Evolutionary conservation across 768 basidiomycete genomes (phyloP).

Genomic region (Scleroderma bovista): DNA sequence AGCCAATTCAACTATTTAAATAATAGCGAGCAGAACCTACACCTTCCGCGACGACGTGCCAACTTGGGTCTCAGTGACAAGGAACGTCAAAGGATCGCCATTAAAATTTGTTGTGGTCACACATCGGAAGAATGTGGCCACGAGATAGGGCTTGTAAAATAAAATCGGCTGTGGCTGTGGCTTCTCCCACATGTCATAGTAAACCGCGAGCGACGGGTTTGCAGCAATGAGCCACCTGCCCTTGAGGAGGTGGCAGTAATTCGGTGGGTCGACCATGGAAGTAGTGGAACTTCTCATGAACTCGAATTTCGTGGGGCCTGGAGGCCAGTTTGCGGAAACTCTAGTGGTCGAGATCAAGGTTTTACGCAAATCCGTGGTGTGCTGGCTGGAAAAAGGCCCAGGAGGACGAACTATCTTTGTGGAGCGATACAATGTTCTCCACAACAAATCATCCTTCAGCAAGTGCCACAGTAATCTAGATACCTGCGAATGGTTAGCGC

Average conservation of each 20-base stretch:
- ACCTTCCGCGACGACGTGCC: too few relatives aligned
- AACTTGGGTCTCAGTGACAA: slow-evolving; percentile 5
- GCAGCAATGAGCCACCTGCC: slow-evolving; percentile 6
- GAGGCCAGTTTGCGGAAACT: slow-evolving; percentile 8
- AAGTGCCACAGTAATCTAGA: slow-evolving; percentile 1
- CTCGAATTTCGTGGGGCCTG: neutral
- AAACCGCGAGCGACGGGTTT: neutral
- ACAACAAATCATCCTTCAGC: slow-evolving; percentile 2
- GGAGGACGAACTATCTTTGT: slow-evolving; percentile 4
- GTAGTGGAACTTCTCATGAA: neutral
- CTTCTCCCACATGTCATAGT: slow-evolving; percentile 1
- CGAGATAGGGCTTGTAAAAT: slow-evolving; percentile 4
- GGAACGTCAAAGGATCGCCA: slow-evolving; percentile 2
- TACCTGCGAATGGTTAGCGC: slow-evolving; percentile 1
- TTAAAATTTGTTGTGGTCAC: neutral
- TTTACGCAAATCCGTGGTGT: neutral
- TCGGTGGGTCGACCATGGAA: neutral
- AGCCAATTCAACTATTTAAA: neutral
- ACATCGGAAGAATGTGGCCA: slow-evolving; percentile 4
- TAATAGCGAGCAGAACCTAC: too few relatives aligned
- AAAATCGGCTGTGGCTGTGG: neutral
- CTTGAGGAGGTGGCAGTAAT: neutral
- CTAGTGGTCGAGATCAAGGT: slow-evolving; percentile 2
- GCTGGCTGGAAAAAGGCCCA: slow-evolving; percentile 4
- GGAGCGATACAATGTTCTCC: slow-evolving; percentile 1